These are phyloP conservation scores for Closterium sp. DNA, from an alignment of 139 green algal genomes.

Conservation along the genomic window DNA sequence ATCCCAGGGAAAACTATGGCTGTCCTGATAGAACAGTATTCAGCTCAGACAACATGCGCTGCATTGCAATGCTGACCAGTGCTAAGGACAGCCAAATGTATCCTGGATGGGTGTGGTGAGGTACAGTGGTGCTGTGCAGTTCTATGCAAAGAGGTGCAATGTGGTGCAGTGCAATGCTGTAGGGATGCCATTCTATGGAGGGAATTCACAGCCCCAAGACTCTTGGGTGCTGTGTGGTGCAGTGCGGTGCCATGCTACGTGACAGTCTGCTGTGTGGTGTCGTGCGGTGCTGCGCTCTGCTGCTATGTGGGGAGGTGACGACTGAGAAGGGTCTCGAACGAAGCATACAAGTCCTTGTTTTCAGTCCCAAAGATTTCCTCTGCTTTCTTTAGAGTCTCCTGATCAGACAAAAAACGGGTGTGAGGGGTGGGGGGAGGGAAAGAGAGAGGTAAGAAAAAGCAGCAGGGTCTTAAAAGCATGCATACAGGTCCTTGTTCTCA, in stretches of 20 bases:
- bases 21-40: too few relatives aligned
- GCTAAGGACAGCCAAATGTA: too few relatives aligned
- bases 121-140: too few relatives aligned
- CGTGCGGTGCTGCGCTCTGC: not conserved
- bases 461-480: not conserved
- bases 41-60: too few relatives aligned
- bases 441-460: conserved; percentile 40
- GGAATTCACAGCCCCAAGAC: too few relatives aligned
- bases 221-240: not conserved
- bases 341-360: conserved; percentile 68
- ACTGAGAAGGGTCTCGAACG: conserved; percentile 62
- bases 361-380: conserved; percentile 63
- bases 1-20: too few relatives aligned
- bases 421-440: too few relatives aligned
- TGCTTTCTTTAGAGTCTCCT: not conserved
- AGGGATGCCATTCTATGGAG: too few relatives aligned
- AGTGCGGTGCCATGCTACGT: not conserved
- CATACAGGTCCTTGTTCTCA: not conserved
- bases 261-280: not conserved
- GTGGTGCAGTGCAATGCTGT: not conserved
- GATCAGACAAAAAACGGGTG: too few relatives aligned
- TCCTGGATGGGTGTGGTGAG: too few relatives aligned
- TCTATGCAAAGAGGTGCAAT: not conserved
- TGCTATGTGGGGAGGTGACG: conserved; percentile 50
- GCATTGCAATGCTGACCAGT: too few relatives aligned